Evolutionary conservation across 352 stramenopile genomes (phyloP), one percentile per base, ranked within the genome.

Genomic region (Plasmopara viticola): DNA sequence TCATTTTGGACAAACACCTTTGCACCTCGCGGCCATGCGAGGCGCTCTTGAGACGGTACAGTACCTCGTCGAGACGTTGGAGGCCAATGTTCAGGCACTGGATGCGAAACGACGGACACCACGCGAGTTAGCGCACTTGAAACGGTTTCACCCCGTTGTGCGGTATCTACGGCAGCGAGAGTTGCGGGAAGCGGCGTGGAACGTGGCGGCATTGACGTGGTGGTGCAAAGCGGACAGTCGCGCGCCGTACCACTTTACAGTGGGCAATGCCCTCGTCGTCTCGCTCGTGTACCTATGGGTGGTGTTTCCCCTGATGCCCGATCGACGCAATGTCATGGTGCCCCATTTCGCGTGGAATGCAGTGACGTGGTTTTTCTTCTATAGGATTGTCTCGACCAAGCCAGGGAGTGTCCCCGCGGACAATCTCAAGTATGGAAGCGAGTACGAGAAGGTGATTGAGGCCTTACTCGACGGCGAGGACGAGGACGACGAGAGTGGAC

Each of bases 11-110:
- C 82, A 92, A 62, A 90, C 78, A n/a, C 84, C 84, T 10, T 49
- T 94, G 58, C 84, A 94, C 52, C 71, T 94, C 28, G 84, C 84
- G 5, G 79, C 84, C 0, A 88, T 89, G 74, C 69, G 79, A 17
- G 84, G 83, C 4, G 71, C 89, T 41, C 62, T 87, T 9, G 59
- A 60, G 2, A 86, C 74, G 0, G 81, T 94, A 9, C 72, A 92
- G 60, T 94, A 80, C 51, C 62, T 94, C 0, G 74, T 92, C 0
- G 78, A 94, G 61, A 82, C 84, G 42, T 60, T 92, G 28, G 78
- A 94, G 42, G 79, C 71, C 9, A 67, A 87, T 49, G 45, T 90
- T 17, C 40, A 60, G 0, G 66, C 66, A 1, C 39, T 68, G 31
- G 84, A 94, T 38, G 42, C 45, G 1, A 75, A 91, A 42, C 64